phyloP scores from a whole-genome alignment of 331 rosid genomes.

The Saraca asoca region DNA sequence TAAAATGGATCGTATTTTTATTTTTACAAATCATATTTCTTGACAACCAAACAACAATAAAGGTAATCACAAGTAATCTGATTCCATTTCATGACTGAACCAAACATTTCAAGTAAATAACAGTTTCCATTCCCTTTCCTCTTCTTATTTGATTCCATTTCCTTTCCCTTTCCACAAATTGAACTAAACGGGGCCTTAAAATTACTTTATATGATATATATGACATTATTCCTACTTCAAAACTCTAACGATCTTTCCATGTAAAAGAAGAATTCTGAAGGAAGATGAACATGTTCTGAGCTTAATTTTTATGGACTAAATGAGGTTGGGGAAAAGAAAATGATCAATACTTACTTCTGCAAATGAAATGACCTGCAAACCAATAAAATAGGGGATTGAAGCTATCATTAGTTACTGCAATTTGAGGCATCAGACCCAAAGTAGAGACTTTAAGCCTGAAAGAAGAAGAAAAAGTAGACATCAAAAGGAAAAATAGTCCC shows the following conservation, averaged over 20 bases:
- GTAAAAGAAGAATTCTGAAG: constrained; percentile 56
- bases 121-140: no score
- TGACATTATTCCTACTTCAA: constrained; percentile 53
- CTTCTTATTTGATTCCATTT: no score
- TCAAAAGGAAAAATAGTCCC: constrained; percentile 12
- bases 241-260: constrained; percentile 70
- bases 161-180: no score
- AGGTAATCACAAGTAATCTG: no score
- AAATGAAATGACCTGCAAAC: constrained; percentile 64
- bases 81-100: no score
- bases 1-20: no score
- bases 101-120: no score
- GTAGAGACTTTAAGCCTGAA: no score
- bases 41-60: no score
- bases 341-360: constrained; percentile 44
- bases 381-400: constrained; percentile 58
- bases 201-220: constrained; percentile 54
- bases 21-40: no score
- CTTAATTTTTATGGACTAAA: not conserved
- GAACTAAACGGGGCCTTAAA: no score
- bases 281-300: not conserved
- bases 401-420: constrained; percentile 63
- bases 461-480: not conserved
- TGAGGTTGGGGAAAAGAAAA: not conserved
- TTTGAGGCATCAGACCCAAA: constrained; percentile 8